A percentile compares a stretch with the other conserved stretches of the same genome.
Conservation (phyloP, 192 early-diverging fungal species). For the Gryganskiella cystojenkinii region DNA sequence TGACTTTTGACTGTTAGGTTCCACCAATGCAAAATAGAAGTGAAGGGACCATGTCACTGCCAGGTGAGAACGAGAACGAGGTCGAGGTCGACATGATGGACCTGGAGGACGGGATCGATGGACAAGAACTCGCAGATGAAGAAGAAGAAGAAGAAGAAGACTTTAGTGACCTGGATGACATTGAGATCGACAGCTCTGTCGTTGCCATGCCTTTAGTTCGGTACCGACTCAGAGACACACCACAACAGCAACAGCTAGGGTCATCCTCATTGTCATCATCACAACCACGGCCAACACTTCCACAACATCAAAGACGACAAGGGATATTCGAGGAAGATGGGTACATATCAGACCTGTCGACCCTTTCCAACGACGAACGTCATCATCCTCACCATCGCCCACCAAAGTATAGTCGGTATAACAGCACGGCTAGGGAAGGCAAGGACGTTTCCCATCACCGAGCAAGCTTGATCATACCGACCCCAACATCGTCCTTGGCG, state of each 20-base stretch:
- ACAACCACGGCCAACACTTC: constrained; percentile 11
- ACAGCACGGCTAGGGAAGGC: too few relatives aligned
- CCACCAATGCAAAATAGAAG: background rate
- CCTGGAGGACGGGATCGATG: background rate
- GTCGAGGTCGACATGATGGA: background rate
- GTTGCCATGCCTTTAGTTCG: too few relatives aligned
- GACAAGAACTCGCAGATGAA: background rate
- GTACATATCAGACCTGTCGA: constrained; percentile 43
- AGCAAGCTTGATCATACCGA: too few relatives aligned
- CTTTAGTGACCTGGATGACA: background rate
- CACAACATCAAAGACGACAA: too few relatives aligned
- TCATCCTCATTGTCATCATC: too few relatives aligned
- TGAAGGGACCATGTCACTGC: background rate
- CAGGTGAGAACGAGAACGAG: background rate
- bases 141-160: constrained; percentile 3
- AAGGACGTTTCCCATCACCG: too few relatives aligned
- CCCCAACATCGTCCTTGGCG: too few relatives aligned
- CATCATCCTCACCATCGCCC: too few relatives aligned
- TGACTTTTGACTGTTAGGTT: background rate
- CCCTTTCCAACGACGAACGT: constrained; percentile 17
- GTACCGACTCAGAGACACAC: too few relatives aligned
- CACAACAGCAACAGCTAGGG: constrained; percentile 13
- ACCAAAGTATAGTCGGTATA: too few relatives aligned
- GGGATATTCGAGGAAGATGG: constrained; percentile 27
- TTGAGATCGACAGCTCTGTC: too few relatives aligned